A percentile compares a stretch with the other conserved stretches of the same genome.
Evolutionary conservation across 768 basidiomycete species (phyloP).

Genomic region (Peribolospora baueri): DNA sequence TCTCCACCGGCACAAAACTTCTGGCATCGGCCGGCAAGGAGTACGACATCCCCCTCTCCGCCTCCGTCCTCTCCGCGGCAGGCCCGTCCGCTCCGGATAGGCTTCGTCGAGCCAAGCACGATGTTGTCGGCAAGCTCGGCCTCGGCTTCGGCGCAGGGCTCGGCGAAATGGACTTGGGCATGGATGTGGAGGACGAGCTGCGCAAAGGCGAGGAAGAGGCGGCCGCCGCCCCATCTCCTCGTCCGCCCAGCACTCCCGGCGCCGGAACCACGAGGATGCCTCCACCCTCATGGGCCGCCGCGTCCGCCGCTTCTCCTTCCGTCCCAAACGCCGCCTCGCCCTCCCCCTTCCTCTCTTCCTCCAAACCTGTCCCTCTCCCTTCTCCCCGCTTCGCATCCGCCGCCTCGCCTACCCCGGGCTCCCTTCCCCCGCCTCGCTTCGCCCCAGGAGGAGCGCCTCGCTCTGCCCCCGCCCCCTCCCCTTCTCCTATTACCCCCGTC

Average conservation of each 20-base stretch:
- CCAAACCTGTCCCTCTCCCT: not conserved
- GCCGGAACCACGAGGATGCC: not conserved
- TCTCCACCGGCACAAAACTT: conserved; percentile 51
- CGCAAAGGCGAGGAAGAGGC: conserved; percentile 7
- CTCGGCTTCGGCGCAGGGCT: conserved; percentile 27
- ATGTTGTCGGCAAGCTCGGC: conserved; percentile 67
- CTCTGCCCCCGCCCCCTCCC: conserved; percentile 8
- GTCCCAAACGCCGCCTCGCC: not conserved
- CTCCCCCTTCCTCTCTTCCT: not conserved
- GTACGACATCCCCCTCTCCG: conserved; percentile 47
- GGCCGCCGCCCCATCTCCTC: conserved; percentile 1
- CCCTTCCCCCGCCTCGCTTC: conserved; percentile 20
- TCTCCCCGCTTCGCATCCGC: not conserved
- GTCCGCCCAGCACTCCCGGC: conserved; percentile 3
- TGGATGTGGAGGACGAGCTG: not conserved
- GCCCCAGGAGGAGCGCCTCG: not conserved
- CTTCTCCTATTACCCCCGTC: not conserved
- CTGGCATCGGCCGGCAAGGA: conserved; percentile 87
- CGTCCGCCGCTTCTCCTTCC: not conserved
- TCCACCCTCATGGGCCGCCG: not conserved
- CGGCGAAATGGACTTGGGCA: conserved; percentile 8
- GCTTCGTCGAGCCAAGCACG: conserved; percentile 64
- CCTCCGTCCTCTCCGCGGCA: conserved; percentile 26
- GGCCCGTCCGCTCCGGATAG: conserved; percentile 24
- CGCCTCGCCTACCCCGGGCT: conserved; percentile 18